Evolutionary conservation across 306 rosid genomes (phyloP).

Genomic region (Trifolium fragiferum): DNA sequence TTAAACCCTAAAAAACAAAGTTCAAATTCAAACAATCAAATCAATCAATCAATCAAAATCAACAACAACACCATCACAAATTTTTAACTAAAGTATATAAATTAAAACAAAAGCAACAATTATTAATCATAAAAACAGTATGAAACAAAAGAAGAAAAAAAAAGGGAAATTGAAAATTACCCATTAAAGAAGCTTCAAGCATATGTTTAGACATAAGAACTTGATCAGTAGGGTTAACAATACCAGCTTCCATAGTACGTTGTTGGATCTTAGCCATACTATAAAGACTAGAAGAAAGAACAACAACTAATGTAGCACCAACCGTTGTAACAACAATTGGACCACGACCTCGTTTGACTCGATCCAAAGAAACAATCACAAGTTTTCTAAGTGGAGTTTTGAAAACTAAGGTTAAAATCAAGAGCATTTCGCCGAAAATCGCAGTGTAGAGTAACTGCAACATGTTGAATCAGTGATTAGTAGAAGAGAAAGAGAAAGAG

Average conservation of each 20-base stretch:
- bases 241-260: conserved; percentile 67
- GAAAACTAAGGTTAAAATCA: conserved; percentile 71
- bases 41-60: background rate
- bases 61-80: background rate
- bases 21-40: background rate
- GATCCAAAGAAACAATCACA: conserved; percentile 70
- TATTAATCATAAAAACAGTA: conserved; percentile 3
- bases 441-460: conserved; percentile 73
- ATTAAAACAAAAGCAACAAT: background rate
- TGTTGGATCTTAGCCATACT: conserved; percentile 67
- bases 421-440: conserved; percentile 63
- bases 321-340: conserved; percentile 77
- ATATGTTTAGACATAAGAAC: conserved; percentile 80
- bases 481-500: background rate
- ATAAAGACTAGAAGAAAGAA: conserved; percentile 64
- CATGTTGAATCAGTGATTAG: conserved; percentile 46
- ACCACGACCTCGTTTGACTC: conserved; percentile 83
- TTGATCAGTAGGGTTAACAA: conserved; percentile 82
- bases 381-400: conserved; percentile 85
- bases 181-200: conserved; percentile 96
- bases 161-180: conserved; percentile 45
- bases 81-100: background rate
- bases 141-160: background rate
- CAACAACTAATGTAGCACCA: conserved; percentile 65
- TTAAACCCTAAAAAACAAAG: background rate